These are phyloP conservation scores for Ustilago nuda DNA, from an alignment of 1,284 basidiomycete species.

Conservation along the genomic window DNA sequence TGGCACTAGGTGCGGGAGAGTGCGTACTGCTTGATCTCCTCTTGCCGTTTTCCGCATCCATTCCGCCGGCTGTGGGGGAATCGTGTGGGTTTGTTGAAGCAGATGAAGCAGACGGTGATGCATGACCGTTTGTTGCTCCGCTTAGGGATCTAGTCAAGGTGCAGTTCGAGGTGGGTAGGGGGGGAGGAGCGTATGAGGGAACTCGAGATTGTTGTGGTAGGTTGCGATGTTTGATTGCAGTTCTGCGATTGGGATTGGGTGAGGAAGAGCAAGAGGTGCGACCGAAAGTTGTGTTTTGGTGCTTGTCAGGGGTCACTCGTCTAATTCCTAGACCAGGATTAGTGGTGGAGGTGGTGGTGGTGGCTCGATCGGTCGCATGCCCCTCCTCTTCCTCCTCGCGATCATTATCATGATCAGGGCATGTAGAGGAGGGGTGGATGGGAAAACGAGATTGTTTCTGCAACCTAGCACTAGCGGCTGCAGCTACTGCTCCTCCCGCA, in stretches of 20 bases:
- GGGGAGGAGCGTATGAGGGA: conserved; percentile 22
- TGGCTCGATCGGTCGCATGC: conserved; percentile 18
- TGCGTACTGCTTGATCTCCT: conserved; percentile 19
- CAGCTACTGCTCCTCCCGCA: not conserved
- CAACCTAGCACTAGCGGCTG: conserved; percentile 9
- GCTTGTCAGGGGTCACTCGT: too few relatives aligned
- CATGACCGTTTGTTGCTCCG: not conserved
- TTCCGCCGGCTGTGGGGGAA: not conserved
- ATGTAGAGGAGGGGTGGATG: not conserved
- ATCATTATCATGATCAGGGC: not conserved
- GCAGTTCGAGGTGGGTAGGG: not conserved
- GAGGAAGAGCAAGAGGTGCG: not conserved
- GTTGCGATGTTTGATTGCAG: not conserved
- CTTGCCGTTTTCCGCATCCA: not conserved
- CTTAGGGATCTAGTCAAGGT: not conserved
- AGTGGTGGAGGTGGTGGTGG: not conserved
- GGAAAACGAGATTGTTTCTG: not conserved
- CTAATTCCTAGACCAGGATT: not conserved
- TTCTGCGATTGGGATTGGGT: not conserved
- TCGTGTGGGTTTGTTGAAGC: conserved; percentile 4
- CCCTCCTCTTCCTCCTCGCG: conserved; percentile 17
- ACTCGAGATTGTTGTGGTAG: conserved; percentile 20
- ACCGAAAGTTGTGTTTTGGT: not conserved
- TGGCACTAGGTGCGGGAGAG: not conserved
- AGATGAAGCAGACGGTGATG: not conserved